A percentile compares a stretch with the other conserved stretches of the same genome.
Evolutionary conservation across 108 stramenopile species (phyloP).

Genomic region (Pseudonitzschia multistriata): DNA sequence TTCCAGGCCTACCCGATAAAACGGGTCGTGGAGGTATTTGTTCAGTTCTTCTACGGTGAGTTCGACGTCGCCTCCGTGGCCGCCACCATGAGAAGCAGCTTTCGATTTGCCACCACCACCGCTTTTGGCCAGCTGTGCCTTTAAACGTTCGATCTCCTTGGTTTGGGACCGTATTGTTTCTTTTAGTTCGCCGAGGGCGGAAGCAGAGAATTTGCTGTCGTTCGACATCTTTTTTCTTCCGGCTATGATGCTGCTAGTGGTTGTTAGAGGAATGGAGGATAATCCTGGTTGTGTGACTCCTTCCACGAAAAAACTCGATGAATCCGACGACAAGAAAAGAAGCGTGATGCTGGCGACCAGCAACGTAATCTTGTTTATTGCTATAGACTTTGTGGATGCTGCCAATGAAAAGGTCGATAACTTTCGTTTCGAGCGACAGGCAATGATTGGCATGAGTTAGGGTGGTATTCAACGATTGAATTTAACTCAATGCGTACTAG

Average conservation of each 20-base stretch:
- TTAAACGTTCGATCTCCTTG: conserved; percentile 65
- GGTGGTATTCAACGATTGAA: too few species aligned
- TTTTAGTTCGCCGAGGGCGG: conserved; percentile 74
- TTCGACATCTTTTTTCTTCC: not conserved
- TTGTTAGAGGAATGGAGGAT: not conserved
- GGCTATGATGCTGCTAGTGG: not conserved
- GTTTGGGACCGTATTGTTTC: conserved; percentile 71
- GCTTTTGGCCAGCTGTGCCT: conserved; percentile 24
- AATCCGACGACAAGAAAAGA: conserved; percentile 1
- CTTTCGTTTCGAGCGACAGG: conserved; percentile 15
- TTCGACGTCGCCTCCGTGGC: conserved; percentile 39
- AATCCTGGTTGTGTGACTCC: conserved; percentile 1
- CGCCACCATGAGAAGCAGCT: conserved; percentile 26
- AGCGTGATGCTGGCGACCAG: conserved; percentile 3
- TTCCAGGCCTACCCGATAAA: conserved; percentile 54
- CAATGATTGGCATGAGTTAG: conserved; percentile 7
- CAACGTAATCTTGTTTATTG: not conserved
- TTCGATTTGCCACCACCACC: conserved; percentile 13
- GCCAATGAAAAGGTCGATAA: not conserved
- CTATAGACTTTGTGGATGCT: not conserved
- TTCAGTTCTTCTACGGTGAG: conserved; percentile 29
- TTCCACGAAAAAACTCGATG: not conserved
- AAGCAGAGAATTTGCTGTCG: conserved; percentile 1
- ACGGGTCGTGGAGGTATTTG: conserved; percentile 61
- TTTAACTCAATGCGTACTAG: too few species aligned